Evolutionary conservation across 2,329 filamentous ascomycete genomes (phyloP).

Genomic region (Xylariaceae sp.): DNA sequence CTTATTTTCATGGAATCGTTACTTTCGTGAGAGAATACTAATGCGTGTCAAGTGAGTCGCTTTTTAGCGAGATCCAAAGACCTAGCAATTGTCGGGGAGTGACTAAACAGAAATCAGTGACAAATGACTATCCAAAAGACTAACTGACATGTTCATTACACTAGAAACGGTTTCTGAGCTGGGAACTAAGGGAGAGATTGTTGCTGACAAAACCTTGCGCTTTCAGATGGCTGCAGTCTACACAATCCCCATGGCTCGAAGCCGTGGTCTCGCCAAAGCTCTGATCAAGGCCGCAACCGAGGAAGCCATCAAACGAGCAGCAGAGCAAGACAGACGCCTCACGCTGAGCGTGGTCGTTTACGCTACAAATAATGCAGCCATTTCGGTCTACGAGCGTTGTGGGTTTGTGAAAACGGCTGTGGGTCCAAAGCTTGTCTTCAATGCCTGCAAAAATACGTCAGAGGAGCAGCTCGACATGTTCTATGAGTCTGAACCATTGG

Average conservation of each 20-base stretch:
- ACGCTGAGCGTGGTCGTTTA: constrained; percentile 34
- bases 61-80: too few relatives aligned
- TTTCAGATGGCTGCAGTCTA: constrained; percentile 39
- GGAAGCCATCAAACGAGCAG: constrained; percentile 22
- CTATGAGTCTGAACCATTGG: not conserved
- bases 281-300: constrained; percentile 31
- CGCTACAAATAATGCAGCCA: constrained; percentile 32
- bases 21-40: too few relatives aligned
- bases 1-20: too few relatives aligned
- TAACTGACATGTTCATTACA: too few relatives aligned
- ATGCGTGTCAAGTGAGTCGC: too few relatives aligned
- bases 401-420: constrained; percentile 28
- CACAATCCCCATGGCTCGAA: constrained; percentile 35
- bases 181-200: constrained; percentile 9
- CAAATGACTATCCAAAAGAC: too few relatives aligned
- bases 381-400: constrained; percentile 35
- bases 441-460: constrained; percentile 18
- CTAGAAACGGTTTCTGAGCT: constrained; percentile 11
- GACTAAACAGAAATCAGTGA: too few relatives aligned
- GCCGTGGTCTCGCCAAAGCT: constrained; percentile 34
- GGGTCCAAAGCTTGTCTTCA: constrained; percentile 19
- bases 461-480: constrained; percentile 23
- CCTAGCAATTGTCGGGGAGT: too few relatives aligned
- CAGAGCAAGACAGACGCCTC: constrained; percentile 23
- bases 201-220: constrained; percentile 16